Percentiles rank a stretch among this genome's conserved stretches.
phyloP scores from a whole-genome alignment of 768 basidiomycete genomes.

The Tephrocybe sp. region DNA sequence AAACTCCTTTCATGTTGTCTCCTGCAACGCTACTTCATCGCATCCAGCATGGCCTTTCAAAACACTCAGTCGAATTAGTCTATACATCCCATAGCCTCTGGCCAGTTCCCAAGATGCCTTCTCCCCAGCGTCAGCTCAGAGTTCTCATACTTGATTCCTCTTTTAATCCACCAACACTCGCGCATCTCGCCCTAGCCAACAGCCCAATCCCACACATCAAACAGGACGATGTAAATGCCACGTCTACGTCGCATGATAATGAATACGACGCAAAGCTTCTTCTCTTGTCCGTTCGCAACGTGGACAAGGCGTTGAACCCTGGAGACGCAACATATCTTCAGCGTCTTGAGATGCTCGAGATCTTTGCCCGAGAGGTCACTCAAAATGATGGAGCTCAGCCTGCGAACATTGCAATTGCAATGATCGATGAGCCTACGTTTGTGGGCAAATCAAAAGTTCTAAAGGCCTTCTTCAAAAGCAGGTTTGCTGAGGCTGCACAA shows the following conservation, averaged over 20 bases:
- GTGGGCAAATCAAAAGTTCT: conserved; percentile 73
- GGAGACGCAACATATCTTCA: conserved; percentile 75
- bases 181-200: conserved; percentile 77
- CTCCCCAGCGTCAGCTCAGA: conserved; percentile 1
- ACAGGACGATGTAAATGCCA: neutral
- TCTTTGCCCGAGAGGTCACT: conserved; percentile 52
- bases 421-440: conserved; percentile 88
- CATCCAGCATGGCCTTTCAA: conserved; percentile 42
- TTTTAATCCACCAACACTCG: conserved; percentile 88
- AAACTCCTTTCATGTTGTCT: neutral
- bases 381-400: conserved; percentile 12
- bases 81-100: conserved; percentile 59
- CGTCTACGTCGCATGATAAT: conserved; percentile 1
- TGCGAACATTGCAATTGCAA: conserved; percentile 68
- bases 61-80: conserved; percentile 54
- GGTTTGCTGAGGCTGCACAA: conserved; percentile 21
- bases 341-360: conserved; percentile 83
- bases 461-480: conserved; percentile 43
- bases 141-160: conserved; percentile 63
- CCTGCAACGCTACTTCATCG: conserved; percentile 23
- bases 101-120: conserved; percentile 46
- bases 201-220: conserved; percentile 20
- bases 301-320: conserved; percentile 71
- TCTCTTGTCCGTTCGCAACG: conserved; percentile 82
- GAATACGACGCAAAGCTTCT: conserved; percentile 75